phyloP scores from a whole-genome alignment of 345 rosid species.

The Bruguiera sexangula region DNA sequence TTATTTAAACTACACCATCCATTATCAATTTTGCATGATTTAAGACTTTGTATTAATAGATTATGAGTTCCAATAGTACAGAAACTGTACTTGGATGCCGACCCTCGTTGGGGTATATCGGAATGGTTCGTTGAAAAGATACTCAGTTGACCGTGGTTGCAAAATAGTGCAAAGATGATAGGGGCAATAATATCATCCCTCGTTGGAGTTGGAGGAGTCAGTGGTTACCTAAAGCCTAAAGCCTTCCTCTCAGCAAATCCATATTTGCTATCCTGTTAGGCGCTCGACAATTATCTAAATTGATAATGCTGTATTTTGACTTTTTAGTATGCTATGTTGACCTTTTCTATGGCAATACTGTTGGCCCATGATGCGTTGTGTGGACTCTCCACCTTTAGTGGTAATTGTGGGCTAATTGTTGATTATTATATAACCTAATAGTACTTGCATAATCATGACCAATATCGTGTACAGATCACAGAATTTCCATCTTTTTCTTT shows the following conservation, averaged over 20 bases:
- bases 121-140: no score
- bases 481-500: neutral
- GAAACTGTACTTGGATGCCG: no score
- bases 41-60: no score
- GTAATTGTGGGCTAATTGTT: constrained; percentile 13
- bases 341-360: constrained; percentile 7
- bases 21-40: no score
- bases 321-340: constrained; percentile 1
- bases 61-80: no score
- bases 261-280: constrained; percentile 14
- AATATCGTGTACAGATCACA: neutral
- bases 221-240: neutral
- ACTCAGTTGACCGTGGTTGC: no score
- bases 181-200: neutral
- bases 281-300: constrained; percentile 21
- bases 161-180: neutral
- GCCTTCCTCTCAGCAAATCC: neutral
- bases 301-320: constrained; percentile 20
- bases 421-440: neutral
- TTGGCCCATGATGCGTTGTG: neutral
- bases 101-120: no score
- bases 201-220: neutral
- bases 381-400: constrained; percentile 8
- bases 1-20: no score
- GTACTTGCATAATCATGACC: constrained; percentile 30